phyloP scores from a whole-genome alignment of 805 yeast genomes.

The Clavispora fructus region DNA sequence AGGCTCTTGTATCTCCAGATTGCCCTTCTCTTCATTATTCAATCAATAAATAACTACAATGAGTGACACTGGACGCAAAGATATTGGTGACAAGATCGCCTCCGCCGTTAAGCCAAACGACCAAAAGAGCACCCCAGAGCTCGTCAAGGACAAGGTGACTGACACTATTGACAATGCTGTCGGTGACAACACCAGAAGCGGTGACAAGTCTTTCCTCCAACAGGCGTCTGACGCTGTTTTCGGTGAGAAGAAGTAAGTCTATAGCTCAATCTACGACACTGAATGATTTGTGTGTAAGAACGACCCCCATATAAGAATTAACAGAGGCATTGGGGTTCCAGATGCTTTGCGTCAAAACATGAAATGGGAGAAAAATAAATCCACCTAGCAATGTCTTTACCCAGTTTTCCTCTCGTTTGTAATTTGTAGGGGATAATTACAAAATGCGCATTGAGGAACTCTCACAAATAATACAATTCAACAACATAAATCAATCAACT shows the following conservation, averaged over 20 bases:
- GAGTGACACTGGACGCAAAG: conserved; percentile 43
- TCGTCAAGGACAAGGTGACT: conserved; percentile 33
- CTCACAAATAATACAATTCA: too few species aligned
- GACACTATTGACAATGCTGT: conserved; percentile 32
- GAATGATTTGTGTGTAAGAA: neutral
- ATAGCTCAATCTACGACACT: neutral
- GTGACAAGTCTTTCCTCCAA: conserved; percentile 37
- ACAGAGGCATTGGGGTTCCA: too few species aligned
- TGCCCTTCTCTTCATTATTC: too few species aligned
- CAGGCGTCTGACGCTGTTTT: conserved; percentile 41
- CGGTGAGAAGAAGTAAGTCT: conserved; percentile 17
- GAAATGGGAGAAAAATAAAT: too few species aligned
- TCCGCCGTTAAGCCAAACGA: conserved; percentile 39
- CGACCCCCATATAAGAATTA: too few species aligned
- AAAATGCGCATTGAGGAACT: too few species aligned
- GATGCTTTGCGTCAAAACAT: too few species aligned
- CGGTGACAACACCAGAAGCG: conserved; percentile 30
- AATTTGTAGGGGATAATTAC: too few species aligned
- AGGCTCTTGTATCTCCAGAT: neutral
- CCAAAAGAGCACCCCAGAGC: conserved; percentile 34
- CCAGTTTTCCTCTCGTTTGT: too few species aligned
- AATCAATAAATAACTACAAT: conserved; percentile 13
- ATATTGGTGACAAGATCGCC: conserved; percentile 32
- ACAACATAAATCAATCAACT: too few species aligned
- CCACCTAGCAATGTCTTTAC: too few species aligned